These are phyloP conservation scores for Glycine tomentella DNA, from an alignment of 306 rosid genomes.

Conservation along the genomic window DNA sequence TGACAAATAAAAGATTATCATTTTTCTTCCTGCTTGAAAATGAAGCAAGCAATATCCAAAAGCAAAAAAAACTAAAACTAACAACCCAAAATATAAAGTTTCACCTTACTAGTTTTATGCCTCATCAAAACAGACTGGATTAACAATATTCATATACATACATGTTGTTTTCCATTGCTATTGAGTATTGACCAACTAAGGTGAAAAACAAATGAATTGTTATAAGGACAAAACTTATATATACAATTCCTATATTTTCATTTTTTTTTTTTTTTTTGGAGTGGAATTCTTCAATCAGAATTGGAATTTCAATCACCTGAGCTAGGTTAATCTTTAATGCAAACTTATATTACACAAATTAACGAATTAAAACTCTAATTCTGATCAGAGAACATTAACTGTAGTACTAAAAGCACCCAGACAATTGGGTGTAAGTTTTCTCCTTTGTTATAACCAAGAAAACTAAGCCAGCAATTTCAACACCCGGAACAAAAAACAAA, in stretches of 20 bases:
- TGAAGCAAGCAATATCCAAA: conserved; percentile 7
- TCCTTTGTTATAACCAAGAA: conserved; percentile 9
- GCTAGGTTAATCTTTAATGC: not conserved
- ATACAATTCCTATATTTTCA: too few species aligned
- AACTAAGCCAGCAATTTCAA: conserved; percentile 28
- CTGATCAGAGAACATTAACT: not conserved
- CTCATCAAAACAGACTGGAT: conserved; percentile 10
- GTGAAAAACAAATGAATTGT: not conserved
- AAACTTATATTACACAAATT: not conserved
- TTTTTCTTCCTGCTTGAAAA: conserved; percentile 13
- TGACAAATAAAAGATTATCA: conserved; percentile 1
- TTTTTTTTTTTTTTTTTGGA: too few species aligned
- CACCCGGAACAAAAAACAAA: not conserved
- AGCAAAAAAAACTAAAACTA: not conserved
- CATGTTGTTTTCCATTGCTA: not conserved
- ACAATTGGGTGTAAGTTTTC: not conserved
- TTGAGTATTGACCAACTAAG: not conserved
- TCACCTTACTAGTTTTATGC: not conserved
- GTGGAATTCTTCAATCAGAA: too few species aligned
- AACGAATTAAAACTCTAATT: not conserved
- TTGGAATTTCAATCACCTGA: not conserved
- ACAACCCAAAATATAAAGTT: conserved; percentile 1
- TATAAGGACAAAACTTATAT: not conserved
- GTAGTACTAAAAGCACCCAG: not conserved
- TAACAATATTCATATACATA: not conserved